Evolutionary conservation across 2,329 filamentous ascomycete genomes (phyloP), one percentile per base, ranked within the genome.

Genomic region (Aureobasidium namibiae): DNA sequence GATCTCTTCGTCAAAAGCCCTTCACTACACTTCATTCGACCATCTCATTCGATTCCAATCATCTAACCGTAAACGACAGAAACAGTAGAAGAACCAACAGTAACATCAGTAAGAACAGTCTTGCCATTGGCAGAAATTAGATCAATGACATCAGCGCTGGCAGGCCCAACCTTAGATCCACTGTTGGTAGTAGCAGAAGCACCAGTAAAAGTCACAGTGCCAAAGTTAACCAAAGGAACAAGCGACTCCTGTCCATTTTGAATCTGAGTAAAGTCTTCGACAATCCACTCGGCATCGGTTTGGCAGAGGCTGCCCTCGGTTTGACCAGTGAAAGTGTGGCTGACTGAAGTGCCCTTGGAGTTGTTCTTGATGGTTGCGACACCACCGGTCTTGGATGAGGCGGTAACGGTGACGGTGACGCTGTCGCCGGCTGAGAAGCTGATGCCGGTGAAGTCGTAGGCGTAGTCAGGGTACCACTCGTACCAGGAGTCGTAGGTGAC

Each of bases 211-310:
- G 71, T 70, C 10, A 81, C 73, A 5, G 68, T 73, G 14, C 74
- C 75, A 61, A 81, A 82, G 65, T 80, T 67, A 33, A 73, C 76
- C 56, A 82, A 72, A 0, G 73, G 65, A 4, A 82, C 76, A 54
- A 77, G 72, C 18, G 24, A 33, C 2, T 65, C 62, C 39, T 63
- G 62, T 39, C 71, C 69, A 3, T 67, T 63, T 9, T 39, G 6
- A 41, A 62, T 18, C 41, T 66, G 33, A 18, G 59, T 46, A 42
- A 57, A 46, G 48, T 60, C n/a, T 16, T 65, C n/a, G 23, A 60
- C n/a, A 18, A 59, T 84, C 82, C 82, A 86, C 67, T 85, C 82
- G 11, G 81, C 82, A 62, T 83, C 83, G 65, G 78, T 77, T 65
- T 81, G 74, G 65, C 77, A 80, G 14, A 84, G 75, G n/a, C 67